phyloP scores from a whole-genome alignment of 2,329 filamentous ascomycete species.

The Chrysoporthe puriensis region DNA sequence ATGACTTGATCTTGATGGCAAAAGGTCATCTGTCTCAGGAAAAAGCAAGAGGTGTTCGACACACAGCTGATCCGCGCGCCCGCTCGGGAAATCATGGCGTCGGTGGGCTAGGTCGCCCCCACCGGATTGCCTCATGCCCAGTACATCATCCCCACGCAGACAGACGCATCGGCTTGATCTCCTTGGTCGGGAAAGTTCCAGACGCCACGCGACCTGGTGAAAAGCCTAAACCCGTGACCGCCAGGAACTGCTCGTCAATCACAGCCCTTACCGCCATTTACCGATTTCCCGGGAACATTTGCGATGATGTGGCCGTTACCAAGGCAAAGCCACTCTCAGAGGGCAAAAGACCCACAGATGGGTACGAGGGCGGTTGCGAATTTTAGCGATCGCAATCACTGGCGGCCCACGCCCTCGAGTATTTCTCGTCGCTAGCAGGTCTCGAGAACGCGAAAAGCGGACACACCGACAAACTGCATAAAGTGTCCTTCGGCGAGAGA shows the following conservation, averaged over 20 bases:
- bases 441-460: background rate
- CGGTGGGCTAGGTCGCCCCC: background rate
- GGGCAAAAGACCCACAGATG: constrained; percentile 3
- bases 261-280: constrained; percentile 17
- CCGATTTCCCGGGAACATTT: background rate
- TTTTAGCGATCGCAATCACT: constrained; percentile 8
- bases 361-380: background rate
- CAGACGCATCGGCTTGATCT: background rate
- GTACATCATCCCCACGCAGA: background rate
- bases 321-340: background rate
- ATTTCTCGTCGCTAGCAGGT: background rate
- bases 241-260: constrained; percentile 12
- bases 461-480: constrained; percentile 1
- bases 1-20: constrained; percentile 3
- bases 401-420: background rate
- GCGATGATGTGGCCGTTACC: background rate
- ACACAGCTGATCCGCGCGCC: background rate
- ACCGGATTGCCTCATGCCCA: background rate
- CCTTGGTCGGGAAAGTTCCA: background rate
- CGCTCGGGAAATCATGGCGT: background rate
- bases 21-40: background rate
- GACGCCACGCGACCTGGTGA: background rate
- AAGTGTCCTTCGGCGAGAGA: constrained; percentile 1
- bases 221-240: constrained; percentile 8
- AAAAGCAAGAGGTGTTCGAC: background rate